phyloP scores from a whole-genome alignment of 495 filamentous ascomycete species.

The Penicillium arizonense region DNA sequence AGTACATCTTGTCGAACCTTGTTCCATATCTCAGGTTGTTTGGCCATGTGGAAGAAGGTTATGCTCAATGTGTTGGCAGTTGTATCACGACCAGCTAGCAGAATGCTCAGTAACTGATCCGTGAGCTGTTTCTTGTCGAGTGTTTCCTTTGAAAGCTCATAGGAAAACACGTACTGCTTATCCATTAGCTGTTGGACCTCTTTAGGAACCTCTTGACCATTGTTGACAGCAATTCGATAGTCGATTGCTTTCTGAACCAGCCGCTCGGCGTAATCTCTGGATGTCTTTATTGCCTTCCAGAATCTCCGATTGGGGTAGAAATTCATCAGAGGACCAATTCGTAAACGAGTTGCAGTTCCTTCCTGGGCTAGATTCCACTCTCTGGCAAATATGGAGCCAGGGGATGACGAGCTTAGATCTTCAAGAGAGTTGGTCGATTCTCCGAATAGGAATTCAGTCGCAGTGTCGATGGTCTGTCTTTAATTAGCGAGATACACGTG shows the following conservation, averaged over 20 bases:
- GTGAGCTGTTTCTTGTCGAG: conserved; percentile 10
- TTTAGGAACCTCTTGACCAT: not conserved
- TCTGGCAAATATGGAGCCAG: conserved; percentile 4
- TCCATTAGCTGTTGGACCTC: not conserved
- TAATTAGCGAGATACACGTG: not conserved
- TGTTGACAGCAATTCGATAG: conserved; percentile 5
- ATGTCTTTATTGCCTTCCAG: not conserved
- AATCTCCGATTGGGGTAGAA: not conserved
- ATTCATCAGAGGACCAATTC: not conserved
- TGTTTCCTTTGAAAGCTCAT: conserved; percentile 16
- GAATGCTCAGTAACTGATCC: conserved; percentile 34
- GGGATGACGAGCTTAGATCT: not conserved
- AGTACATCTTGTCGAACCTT: conserved; percentile 39
- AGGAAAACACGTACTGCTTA: conserved; percentile 16
- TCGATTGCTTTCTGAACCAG: conserved; percentile 15
- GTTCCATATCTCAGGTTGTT: conserved; percentile 40
- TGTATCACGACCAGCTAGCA: conserved; percentile 60
- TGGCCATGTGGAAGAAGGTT: conserved; percentile 52
- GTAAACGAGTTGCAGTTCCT: conserved; percentile 1
- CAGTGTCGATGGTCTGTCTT: conserved; percentile 60
- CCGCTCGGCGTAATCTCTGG: not conserved
- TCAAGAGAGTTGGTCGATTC: conserved; percentile 44
- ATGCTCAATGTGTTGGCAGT: conserved; percentile 54
- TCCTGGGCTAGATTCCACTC: conserved; percentile 7
- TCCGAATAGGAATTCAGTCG: conserved; percentile 74